Percentiles rank a stretch among this genome's conserved stretches.
These are phyloP conservation scores for Diddensiella santjacobensis DNA, from an alignment of 805 yeast species.

Conservation along the genomic window DNA sequence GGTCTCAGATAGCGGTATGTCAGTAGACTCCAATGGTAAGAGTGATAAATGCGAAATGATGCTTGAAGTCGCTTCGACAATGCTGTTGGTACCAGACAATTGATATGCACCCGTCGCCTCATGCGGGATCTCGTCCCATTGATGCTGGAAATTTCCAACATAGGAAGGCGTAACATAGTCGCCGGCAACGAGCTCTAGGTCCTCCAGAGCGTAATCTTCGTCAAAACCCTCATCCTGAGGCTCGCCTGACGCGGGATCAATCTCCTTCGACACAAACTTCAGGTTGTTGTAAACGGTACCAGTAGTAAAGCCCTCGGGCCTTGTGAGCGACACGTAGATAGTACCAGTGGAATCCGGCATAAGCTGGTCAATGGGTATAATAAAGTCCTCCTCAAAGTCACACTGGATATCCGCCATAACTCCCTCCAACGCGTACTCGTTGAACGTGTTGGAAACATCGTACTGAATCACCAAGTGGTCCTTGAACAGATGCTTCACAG, in stretches of 20 bases:
- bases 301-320: constrained; percentile 44
- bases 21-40: constrained; percentile 73
- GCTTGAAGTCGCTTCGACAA: constrained; percentile 56
- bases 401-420: constrained; percentile 50
- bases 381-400: constrained; percentile 57
- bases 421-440: constrained; percentile 70
- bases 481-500: constrained; percentile 77
- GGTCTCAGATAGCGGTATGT: constrained; percentile 49
- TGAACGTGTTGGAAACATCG: constrained; percentile 78
- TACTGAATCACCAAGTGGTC: constrained; percentile 74
- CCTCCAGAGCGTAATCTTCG: constrained; percentile 91
- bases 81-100: constrained; percentile 43
- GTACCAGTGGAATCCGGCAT: constrained; percentile 68
- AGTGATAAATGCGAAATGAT: constrained; percentile 54
- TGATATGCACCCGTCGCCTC: constrained; percentile 67
- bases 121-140: constrained; percentile 63
- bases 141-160: constrained; percentile 67
- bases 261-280: constrained; percentile 72
- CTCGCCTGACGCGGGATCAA: constrained; percentile 67
- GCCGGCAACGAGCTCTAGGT: constrained; percentile 67
- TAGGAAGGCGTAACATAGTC: constrained; percentile 78
- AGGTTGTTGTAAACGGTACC: constrained; percentile 61
- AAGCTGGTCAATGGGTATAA: constrained; percentile 68
- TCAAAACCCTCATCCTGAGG: constrained; percentile 79
- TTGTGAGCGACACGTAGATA: constrained; percentile 53